Conservation (phyloP, 164 flowering plant species). For the Vitis rupestris region DNA sequence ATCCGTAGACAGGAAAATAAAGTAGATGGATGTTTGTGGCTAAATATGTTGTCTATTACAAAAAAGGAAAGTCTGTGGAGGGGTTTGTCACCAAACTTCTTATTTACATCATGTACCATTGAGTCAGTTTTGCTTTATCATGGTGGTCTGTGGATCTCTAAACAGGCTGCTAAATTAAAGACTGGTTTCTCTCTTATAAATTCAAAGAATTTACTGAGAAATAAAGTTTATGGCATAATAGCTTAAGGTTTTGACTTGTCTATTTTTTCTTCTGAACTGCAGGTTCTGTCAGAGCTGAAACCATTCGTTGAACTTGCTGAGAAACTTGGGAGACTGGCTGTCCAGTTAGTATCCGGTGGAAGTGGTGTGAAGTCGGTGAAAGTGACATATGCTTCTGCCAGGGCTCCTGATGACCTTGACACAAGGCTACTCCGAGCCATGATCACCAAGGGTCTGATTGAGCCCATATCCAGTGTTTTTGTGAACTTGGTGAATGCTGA, state of each 20-base stretch:
- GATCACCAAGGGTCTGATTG: conserved; percentile 88
- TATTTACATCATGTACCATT: too few relatives aligned
- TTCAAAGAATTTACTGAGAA: too few relatives aligned
- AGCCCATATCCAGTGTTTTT: conserved; percentile 75
- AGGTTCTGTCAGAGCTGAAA: conserved; percentile 78
- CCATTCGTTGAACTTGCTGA: conserved; percentile 79
- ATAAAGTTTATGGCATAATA: too few relatives aligned
- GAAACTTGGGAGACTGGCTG: conserved; percentile 88
- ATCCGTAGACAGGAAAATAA: too few relatives aligned
- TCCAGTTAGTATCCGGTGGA: conserved; percentile 86
- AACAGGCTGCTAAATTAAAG: too few relatives aligned
- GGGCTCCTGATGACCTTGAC: conserved; percentile 93
- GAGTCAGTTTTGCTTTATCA: too few relatives aligned
- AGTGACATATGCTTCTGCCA: conserved; percentile 70
- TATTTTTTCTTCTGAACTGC: conserved; percentile 7
- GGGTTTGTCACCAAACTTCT: too few relatives aligned
- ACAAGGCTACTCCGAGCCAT: conserved; percentile 92
- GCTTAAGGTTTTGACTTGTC: background rate
- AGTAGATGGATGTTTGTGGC: too few relatives aligned
- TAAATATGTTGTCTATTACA: too few relatives aligned
- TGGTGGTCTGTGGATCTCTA: too few relatives aligned
- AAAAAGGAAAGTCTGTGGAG: too few relatives aligned
- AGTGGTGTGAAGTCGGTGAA: conserved; percentile 81
- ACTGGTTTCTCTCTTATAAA: too few relatives aligned
- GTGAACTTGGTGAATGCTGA: conserved; percentile 92